Conservation (phyloP, 352 stramenopile species). For the Globisporangium spinosum region DNA sequence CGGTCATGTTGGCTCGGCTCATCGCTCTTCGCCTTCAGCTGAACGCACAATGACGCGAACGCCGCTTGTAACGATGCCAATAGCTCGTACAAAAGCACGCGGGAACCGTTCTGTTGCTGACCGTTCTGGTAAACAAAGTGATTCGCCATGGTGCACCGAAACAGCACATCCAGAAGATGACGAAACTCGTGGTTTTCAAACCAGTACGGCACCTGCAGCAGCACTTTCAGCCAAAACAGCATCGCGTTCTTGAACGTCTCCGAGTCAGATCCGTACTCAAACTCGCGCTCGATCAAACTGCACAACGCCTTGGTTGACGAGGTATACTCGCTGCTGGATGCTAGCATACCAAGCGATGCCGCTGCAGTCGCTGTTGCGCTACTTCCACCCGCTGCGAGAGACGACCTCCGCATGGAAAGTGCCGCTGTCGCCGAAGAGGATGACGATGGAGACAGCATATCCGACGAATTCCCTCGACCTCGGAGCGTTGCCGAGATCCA, state of each 20-base stretch:
- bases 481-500: conserved; percentile 56
- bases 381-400: conserved; percentile 31
- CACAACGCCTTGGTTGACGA: conserved; percentile 51
- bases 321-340: conserved; percentile 38
- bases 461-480: conserved; percentile 29
- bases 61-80: conserved; percentile 32
- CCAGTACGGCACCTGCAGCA: conserved; percentile 76
- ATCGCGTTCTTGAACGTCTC: conserved; percentile 34
- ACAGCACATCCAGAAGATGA: conserved; percentile 60
- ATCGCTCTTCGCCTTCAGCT: conserved; percentile 30
- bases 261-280: conserved; percentile 51
- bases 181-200: conserved; percentile 70
- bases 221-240: conserved; percentile 55
- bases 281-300: conserved; percentile 51
- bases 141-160: conserved; percentile 57
- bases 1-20: conserved; percentile 28
- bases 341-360: conserved; percentile 47
- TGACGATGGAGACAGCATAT: conserved; percentile 26
- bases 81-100: conserved; percentile 34
- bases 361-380: conserved; percentile 26
- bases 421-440: conserved; percentile 37
- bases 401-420: conserved; percentile 48
- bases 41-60: conserved; percentile 36
- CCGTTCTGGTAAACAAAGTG: conserved; percentile 1
- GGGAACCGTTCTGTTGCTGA: neutral